A percentile compares a stretch with the other conserved stretches of the same genome.
Evolutionary conservation across 352 stramenopile genomes (phyloP).

Genomic region (Globisporangium nunn): DNA sequence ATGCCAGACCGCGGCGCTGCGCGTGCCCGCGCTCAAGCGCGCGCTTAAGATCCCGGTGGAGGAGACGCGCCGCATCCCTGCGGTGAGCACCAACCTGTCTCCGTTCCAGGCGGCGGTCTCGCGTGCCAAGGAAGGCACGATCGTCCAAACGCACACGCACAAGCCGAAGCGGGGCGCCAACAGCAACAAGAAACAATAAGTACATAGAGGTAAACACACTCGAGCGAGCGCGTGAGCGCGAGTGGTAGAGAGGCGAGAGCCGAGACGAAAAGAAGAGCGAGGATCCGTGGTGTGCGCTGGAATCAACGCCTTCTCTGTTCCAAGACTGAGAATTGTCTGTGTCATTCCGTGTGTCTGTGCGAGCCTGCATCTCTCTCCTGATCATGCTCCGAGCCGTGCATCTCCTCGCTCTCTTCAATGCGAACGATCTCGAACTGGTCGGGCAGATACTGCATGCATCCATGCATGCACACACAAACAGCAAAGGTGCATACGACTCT

Average conservation of each 20-base stretch:
- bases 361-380: not conserved
- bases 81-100: constrained; percentile 28
- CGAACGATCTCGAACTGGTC: constrained; percentile 42
- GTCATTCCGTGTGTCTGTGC: not conserved
- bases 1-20: constrained; percentile 48
- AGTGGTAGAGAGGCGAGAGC: not conserved
- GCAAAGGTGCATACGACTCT: no score
- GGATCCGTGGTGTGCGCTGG: not conserved
- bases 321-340: not conserved
- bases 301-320: not conserved
- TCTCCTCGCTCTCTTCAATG: constrained; percentile 5
- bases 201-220: not conserved
- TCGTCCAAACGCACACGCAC: constrained; percentile 65
- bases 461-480: not conserved
- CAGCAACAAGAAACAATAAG: constrained; percentile 39
- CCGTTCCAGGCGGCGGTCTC: constrained; percentile 70
- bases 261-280: not conserved
- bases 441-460: constrained; percentile 32
- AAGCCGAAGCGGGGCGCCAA: constrained; percentile 27
- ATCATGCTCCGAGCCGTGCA: not conserved
- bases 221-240: not conserved
- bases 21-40: constrained; percentile 45
- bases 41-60: constrained; percentile 43
- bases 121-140: constrained; percentile 56
- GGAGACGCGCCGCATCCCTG: constrained; percentile 30